phyloP scores from a whole-genome alignment of 1,139 yeast genomes.

The Geotrichum macrosporum region DNA sequence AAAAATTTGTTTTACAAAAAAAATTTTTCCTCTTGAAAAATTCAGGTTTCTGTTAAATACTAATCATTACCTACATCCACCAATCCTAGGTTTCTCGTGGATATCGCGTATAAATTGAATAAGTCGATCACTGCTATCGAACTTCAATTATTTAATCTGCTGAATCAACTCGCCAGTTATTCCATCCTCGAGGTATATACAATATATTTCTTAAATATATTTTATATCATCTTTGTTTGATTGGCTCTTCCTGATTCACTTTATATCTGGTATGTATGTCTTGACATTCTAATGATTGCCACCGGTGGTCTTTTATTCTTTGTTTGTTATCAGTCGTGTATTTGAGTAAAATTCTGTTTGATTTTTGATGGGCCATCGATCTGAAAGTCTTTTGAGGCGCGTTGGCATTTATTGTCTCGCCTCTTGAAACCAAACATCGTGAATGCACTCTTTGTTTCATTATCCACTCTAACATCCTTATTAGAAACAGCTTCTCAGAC shows the following conservation, averaged over 20 bases:
- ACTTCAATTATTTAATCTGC: neutral
- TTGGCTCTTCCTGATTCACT: slow-evolving; percentile 5
- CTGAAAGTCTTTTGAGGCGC: neutral
- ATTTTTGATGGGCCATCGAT: no score
- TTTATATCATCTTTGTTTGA: slow-evolving; percentile 2
- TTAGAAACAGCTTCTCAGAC: slow-evolving; percentile 2
- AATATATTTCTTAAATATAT: slow-evolving; percentile 5
- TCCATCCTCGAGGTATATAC: no score
- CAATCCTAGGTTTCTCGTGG: slow-evolving; percentile 9
- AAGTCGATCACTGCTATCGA: slow-evolving; percentile 6
- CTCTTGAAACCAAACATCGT: neutral
- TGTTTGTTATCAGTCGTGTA: neutral
- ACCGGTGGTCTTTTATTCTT: neutral
- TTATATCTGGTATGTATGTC: slow-evolving; percentile 8
- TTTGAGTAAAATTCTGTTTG: neutral
- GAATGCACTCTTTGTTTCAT: neutral
- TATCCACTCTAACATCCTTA: neutral
- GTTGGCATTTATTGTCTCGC: neutral
- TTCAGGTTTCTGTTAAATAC: slow-evolving; percentile 3
- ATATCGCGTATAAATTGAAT: neutral
- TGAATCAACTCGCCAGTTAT: neutral
- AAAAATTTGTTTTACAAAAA: slow-evolving; percentile 6
- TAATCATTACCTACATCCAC: slow-evolving; percentile 9
- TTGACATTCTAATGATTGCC: neutral
- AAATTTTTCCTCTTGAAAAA: slow-evolving; percentile 6